A percentile compares a stretch with the other conserved stretches of the same genome.
Evolutionary conservation across 345 rosid genomes (phyloP).

Genomic region (Rhizophora mangle): DNA sequence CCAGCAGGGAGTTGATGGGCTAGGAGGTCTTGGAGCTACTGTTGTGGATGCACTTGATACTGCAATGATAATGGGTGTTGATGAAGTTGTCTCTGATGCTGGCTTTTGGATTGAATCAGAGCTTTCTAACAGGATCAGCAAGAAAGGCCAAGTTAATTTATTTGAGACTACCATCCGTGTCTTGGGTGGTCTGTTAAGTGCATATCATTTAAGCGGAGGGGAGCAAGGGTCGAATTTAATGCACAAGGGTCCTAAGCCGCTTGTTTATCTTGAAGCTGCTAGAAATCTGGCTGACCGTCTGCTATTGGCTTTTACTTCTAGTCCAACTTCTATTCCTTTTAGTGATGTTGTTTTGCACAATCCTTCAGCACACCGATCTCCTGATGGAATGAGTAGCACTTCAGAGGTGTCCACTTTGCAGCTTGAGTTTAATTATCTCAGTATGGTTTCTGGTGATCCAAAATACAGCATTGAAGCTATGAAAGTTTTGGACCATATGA

Average conservation of each 20-base stretch:
- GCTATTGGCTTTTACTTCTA: conserved; percentile 74
- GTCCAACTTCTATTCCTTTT: conserved; percentile 80
- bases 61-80: conserved; percentile 92
- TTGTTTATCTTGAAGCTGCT: conserved; percentile 70
- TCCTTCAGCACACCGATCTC: conserved; percentile 79
- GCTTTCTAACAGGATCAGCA: conserved; percentile 66
- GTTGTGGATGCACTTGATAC: conserved; percentile 93
- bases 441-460: conserved; percentile 83
- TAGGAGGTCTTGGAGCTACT: conserved; percentile 98
- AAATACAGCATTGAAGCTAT: conserved; percentile 70
- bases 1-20: conserved; percentile 67
- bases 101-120: conserved; percentile 81
- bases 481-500: conserved; percentile 91
- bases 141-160: conserved; percentile 92
- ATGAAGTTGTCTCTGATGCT: conserved; percentile 77
- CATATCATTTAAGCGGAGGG: conserved; percentile 91
- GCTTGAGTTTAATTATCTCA: conserved; percentile 94
- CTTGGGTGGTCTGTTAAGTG: conserved; percentile 96
- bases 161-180: conserved; percentile 98
- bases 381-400: conserved; percentile 88
- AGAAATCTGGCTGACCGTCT: conserved; percentile 79
- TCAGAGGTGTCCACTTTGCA: conserved; percentile 89
- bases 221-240: conserved; percentile 42
- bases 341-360: conserved; percentile 76
- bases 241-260: conserved; percentile 60